phyloP scores from a whole-genome alignment of 2,329 filamentous ascomycete species.

The Myriosclerotinia duriaeana region DNA sequence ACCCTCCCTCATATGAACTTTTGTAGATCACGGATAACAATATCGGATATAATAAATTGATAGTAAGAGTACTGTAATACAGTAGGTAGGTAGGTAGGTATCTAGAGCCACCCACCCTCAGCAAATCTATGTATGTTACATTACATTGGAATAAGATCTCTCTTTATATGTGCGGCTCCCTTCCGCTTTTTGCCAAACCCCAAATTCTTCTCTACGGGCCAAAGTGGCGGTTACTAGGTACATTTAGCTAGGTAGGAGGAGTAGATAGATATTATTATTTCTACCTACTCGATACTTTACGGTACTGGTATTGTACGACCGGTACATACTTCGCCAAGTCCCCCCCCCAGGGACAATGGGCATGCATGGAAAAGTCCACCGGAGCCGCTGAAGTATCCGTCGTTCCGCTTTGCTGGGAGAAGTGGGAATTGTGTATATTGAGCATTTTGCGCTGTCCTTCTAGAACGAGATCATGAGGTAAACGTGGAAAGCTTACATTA shows the following conservation, averaged over 20 bases:
- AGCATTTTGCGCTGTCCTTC: neutral
- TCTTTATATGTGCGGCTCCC: neutral
- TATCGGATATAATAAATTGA: neutral
- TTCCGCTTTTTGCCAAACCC: no score
- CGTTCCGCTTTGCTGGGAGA: slow-evolving; percentile 3
- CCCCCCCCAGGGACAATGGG: neutral
- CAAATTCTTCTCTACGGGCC: no score
- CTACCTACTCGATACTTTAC: neutral
- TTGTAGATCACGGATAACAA: neutral
- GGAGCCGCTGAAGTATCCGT: slow-evolving; percentile 6
- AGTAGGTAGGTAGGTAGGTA: no score
- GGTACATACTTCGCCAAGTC: no score
- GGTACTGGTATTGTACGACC: neutral
- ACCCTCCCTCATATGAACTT: neutral
- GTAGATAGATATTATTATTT: no score
- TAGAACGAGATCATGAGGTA: neutral
- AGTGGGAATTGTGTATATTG: neutral
- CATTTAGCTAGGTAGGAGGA: no score
- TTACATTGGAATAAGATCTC: neutral
- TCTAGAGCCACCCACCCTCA: neutral
- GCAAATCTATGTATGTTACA: neutral
- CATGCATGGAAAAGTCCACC: neutral
- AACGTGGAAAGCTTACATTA: neutral
- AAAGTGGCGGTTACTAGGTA: no score
- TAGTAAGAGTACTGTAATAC: neutral